phyloP scores from a whole-genome alignment of 305 asterid genomes.

The Petunia hybrid region DNA sequence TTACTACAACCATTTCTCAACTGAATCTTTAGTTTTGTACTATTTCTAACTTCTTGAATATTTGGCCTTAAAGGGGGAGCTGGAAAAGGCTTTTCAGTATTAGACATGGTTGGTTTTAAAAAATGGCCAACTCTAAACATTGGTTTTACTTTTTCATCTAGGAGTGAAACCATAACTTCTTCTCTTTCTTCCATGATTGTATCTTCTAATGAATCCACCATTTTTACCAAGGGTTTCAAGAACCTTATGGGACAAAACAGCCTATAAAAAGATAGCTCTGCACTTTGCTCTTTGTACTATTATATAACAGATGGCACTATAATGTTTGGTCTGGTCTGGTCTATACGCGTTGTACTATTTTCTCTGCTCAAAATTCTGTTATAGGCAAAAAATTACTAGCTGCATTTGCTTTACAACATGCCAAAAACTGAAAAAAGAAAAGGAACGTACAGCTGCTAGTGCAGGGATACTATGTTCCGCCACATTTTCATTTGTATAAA shows the following conservation, averaged over 20 bases:
- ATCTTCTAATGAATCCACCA: background rate
- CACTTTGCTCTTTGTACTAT: too few relatives aligned
- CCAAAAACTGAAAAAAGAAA: too few relatives aligned
- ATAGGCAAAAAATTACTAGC: too few relatives aligned
- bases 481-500: too few relatives aligned
- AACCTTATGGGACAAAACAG: background rate
- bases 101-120: constrained; percentile 19
- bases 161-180: constrained; percentile 33
- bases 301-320: too few relatives aligned
- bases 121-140: constrained; percentile 30
- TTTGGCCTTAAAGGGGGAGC: background rate
- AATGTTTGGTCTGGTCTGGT: too few relatives aligned
- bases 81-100: background rate
- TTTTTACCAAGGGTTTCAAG: background rate
- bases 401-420: too few relatives aligned
- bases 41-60: background rate
- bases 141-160: constrained; percentile 2
- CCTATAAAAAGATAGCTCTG: too few relatives aligned
- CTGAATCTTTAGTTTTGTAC: background rate
- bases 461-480: too few relatives aligned
- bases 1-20: constrained; percentile 29
- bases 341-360: too few relatives aligned
- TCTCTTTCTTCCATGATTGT: constrained; percentile 31
- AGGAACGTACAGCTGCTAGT: too few relatives aligned
- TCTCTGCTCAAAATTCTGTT: too few relatives aligned